Conservation (phyloP, 257 asterid species). For the Rauvolfia tetraphylla region DNA sequence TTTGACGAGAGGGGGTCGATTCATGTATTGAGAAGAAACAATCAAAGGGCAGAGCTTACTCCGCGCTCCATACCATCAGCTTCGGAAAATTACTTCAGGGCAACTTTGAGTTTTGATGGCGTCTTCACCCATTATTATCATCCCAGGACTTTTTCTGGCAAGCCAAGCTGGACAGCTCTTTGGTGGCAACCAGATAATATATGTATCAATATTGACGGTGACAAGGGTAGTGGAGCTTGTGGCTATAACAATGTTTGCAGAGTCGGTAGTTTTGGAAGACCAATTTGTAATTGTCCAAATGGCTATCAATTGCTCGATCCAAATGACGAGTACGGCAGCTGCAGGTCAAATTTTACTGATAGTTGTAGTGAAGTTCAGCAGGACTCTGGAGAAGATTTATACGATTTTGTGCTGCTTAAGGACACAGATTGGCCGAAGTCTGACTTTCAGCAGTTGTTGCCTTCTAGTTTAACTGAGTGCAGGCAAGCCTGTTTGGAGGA, state of each 20-base stretch:
- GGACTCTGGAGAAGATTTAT: conserved; percentile 9
- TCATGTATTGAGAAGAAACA: conserved; percentile 25
- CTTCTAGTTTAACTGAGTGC: neutral
- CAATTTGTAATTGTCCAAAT: conserved; percentile 44
- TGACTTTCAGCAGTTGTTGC: neutral
- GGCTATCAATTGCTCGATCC: conserved; percentile 43
- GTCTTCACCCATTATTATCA: conserved; percentile 37
- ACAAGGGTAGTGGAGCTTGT: conserved; percentile 51
- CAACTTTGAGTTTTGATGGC: conserved; percentile 44
- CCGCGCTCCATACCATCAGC: conserved; percentile 14
- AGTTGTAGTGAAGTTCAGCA: conserved; percentile 27
- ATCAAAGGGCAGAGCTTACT: neutral
- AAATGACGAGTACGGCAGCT: conserved; percentile 30
- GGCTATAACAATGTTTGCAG: conserved; percentile 54
- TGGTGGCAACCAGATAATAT: conserved; percentile 35
- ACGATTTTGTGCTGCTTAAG: conserved; percentile 15
- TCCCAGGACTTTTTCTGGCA: conserved; percentile 26
- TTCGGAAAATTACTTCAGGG: conserved; percentile 37
- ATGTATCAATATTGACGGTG: conserved; percentile 21
- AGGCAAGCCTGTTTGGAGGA: conserved; percentile 33
- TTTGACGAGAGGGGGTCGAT: conserved; percentile 31
- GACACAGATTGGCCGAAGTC: conserved; percentile 19
- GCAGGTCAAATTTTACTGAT: conserved; percentile 32
- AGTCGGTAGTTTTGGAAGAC: conserved; percentile 20
- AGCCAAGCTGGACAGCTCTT: conserved; percentile 27